These are phyloP conservation scores for Solioccasus polychromus DNA, from an alignment of 768 basidiomycete genomes.

Conservation along the genomic window DNA sequence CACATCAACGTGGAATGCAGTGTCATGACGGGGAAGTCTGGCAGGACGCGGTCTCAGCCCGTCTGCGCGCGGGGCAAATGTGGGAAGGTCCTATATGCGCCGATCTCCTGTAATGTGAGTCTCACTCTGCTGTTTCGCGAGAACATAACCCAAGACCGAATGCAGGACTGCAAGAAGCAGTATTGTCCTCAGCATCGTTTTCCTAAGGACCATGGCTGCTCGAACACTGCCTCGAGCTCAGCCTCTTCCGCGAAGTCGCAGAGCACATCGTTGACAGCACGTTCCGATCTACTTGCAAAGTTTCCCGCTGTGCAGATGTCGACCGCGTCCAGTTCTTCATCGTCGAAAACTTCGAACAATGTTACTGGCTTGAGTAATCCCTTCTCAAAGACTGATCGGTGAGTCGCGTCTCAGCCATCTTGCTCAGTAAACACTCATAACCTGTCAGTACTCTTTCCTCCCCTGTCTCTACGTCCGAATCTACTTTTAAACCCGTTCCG, in stretches of 20 bases:
- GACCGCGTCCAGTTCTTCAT: constrained; percentile 3
- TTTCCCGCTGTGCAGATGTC: constrained; percentile 3
- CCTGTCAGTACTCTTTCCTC: constrained; percentile 45
- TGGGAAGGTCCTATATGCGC: constrained; percentile 70
- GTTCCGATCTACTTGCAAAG: constrained; percentile 8
- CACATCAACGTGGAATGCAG: constrained; percentile 68
- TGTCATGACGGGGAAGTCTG: constrained; percentile 62
- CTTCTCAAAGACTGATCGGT: constrained; percentile 62
- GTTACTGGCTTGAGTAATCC: constrained; percentile 27
- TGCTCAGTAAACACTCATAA: constrained; percentile 61
- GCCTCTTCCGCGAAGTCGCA: constrained; percentile 14
- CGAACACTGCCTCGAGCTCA: constrained; percentile 14
- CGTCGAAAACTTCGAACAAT: constrained; percentile 12
- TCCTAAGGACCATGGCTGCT: constrained; percentile 67
- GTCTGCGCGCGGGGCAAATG: constrained; percentile 61
- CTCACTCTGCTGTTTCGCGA: not conserved
- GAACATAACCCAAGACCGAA: not conserved
- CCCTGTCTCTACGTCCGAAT: constrained; percentile 22
- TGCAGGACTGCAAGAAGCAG: constrained; percentile 64
- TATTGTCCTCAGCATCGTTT: constrained; percentile 82
- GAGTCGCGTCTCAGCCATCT: constrained; percentile 34
- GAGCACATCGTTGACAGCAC: not conserved
- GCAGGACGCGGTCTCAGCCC: constrained; percentile 46
- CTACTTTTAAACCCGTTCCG: constrained; percentile 15
- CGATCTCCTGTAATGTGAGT: constrained; percentile 73